These are phyloP conservation scores for Neolentinus lepideus DNA, from an alignment of 1,284 basidiomycete species.

Conservation along the genomic window DNA sequence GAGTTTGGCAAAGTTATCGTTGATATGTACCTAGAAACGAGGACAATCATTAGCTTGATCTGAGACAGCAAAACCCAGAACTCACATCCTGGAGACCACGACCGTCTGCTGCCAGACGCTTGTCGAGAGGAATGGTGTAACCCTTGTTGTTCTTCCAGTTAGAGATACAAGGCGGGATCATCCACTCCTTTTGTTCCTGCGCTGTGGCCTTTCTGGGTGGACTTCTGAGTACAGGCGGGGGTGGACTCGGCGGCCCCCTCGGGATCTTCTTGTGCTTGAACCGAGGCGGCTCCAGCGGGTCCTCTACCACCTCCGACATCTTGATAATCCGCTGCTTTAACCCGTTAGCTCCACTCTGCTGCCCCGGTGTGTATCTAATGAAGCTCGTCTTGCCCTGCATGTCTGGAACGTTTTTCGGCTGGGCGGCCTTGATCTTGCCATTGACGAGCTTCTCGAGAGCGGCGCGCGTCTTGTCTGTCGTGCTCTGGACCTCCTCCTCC, in stretches of 20 bases:
- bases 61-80: slow-evolving; percentile 10
- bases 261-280: slow-evolving; percentile 99
- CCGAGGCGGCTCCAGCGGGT: slow-evolving; percentile 92
- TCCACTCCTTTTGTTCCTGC: slow-evolving; percentile 99
- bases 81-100: slow-evolving; percentile 94
- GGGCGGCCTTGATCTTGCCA: slow-evolving; percentile 95
- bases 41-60: slow-evolving; percentile 8
- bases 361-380: slow-evolving; percentile 94
- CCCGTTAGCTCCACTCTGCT: slow-evolving; percentile 57
- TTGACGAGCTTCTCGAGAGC: slow-evolving; percentile 93
- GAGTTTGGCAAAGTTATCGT: slow-evolving; percentile 99
- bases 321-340: slow-evolving; percentile 97
- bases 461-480: slow-evolving; percentile 83
- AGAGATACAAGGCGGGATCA: slow-evolving; percentile 99
- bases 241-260: slow-evolving; percentile 90
- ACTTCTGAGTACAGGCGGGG: slow-evolving; percentile 93
- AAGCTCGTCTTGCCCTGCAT: slow-evolving; percentile 77
- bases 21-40: slow-evolving; percentile 78
- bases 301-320: slow-evolving; percentile 96
- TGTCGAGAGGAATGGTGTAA: slow-evolving; percentile 98
- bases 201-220: slow-evolving; percentile 95
- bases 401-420: slow-evolving; percentile 84
- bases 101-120: slow-evolving; percentile 96
- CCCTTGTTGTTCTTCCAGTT: slow-evolving; percentile 99
- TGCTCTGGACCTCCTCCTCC: slow-evolving; percentile 83